Base-by-base conservation (phyloP, 1,139 yeast genomes). In the Insectozyma bohioensis region DNA sequence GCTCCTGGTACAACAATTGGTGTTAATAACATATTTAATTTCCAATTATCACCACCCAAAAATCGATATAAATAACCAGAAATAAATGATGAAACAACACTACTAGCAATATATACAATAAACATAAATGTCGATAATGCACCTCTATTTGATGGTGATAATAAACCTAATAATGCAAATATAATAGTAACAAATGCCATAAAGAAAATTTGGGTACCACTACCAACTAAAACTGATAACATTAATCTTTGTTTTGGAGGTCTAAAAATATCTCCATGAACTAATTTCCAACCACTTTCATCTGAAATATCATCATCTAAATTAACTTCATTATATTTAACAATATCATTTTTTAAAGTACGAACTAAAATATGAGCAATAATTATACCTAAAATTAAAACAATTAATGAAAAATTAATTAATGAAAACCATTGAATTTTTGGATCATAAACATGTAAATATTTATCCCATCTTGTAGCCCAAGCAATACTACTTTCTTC, bases 401-500 rank as follows among this genome's bases (percentile, higher is more conserved):
- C 96, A 50, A 90, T 77, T 40, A 86, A 61, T 8, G 95, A 80
- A 45, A 94, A 87, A 61, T 88, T 87, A 48, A 87, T 64, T 47
- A 92, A 75, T 2, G 96, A 86, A 54, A 87, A 85, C 98, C 97
- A 90, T 63, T 92, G 97, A 48, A 92, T 84, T 56, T 84, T 83
- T 35, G 97, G 95, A 55, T 87, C 95, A 54, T 81, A 84, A 22
- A 85, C 94, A 51, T 87, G 95, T 51, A 92, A 72, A 56, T 92
- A 92, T 58, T 87, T 86, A 58, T 92, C 98, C 99, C 99, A 92
- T 65, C 99, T 80, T 1, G 97, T 92, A 20, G 97, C 97, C 98
- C 97, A 92, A 8, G 82, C 79, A 10, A 94, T 85, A 10, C 64
- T 66, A 11, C 95, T 83, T 37, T 74, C 73, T 19, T 63, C 58